Conservation (phyloP, 1,139 yeast genomes). For the Waltiozyma sp. region DNA sequence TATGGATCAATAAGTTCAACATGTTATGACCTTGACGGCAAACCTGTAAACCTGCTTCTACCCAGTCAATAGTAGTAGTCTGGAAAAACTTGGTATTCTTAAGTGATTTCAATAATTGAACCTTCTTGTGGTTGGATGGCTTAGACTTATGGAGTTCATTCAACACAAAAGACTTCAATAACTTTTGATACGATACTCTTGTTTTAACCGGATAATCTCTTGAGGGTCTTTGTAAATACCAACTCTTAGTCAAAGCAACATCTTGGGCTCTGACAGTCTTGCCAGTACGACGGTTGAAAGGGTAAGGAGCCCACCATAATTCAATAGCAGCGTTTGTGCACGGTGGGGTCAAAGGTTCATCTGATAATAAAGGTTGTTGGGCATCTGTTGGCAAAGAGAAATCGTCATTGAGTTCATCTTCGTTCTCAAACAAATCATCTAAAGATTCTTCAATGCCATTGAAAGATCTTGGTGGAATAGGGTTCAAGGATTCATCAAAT, state of each 20-base stretch:
- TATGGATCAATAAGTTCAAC: slow-evolving; percentile 81
- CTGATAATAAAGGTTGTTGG: slow-evolving; percentile 38
- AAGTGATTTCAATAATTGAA: slow-evolving; percentile 54
- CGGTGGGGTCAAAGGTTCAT: slow-evolving; percentile 32
- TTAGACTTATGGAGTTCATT: slow-evolving; percentile 51
- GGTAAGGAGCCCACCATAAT: slow-evolving; percentile 73
- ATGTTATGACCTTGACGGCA: slow-evolving; percentile 91
- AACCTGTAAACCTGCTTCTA: slow-evolving; percentile 92
- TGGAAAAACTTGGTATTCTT: slow-evolving; percentile 81
- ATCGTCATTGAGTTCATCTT: slow-evolving; percentile 25
- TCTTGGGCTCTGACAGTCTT: slow-evolving; percentile 76
- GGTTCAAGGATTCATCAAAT: slow-evolving; percentile 45
- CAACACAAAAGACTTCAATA: slow-evolving; percentile 61
- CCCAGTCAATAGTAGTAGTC: slow-evolving; percentile 92
- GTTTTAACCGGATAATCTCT: slow-evolving; percentile 58
- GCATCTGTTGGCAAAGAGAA: slow-evolving; percentile 28
- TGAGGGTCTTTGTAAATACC: slow-evolving; percentile 65
- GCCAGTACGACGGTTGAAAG: slow-evolving; percentile 71
- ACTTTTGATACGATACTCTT: slow-evolving; percentile 77
- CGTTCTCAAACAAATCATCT: slow-evolving; percentile 17
- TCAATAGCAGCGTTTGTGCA: slow-evolving; percentile 50
- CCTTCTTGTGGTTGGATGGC: slow-evolving; percentile 33
- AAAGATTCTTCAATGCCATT: slow-evolving; percentile 8
- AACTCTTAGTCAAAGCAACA: slow-evolving; percentile 69
- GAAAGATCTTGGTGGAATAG: slow-evolving; percentile 35